Base-by-base conservation (phyloP, 345 rosid species). In the Corymbia maculata region DNA sequence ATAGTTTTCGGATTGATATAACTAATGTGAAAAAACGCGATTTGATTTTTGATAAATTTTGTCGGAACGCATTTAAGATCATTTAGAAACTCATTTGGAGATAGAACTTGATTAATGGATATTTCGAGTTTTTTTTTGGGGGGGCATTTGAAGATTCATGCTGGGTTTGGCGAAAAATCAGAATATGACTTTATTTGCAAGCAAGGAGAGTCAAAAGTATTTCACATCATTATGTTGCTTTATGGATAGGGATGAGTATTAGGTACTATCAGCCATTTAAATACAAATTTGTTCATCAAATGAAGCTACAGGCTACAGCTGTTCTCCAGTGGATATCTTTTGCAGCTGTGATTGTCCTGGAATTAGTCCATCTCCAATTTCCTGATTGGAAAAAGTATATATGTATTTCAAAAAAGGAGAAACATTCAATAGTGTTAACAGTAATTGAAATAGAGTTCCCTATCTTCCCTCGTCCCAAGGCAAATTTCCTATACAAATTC, bases 21-120 rank as follows among this genome's bases (percentile, higher is more conserved):
- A 12, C 44, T 10, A 10, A 42, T 2, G 10, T 8, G 28, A 6
- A 3, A 11, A 8, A 21, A 21, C 1, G 15, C 2, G 4, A 6
- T 75, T 75, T 3, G 26, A 22, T 42, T 36, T 49, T 19, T 42
- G 2, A 19, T 19, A 36, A 14, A 2, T 75, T 42, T 10, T 2
- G 4, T 22, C 19, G 3, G 28, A 14, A 14, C 4, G 42, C 42
- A 36, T 36, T n/a, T n/a, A n/a, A n/a, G 42, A 36, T 36, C 42
- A 36, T 36, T 36, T 30, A 42, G 10, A 12, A 16, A 30, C 42
- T 8, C 36, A 10, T 36, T 9, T 5, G 9, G 80, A 70, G 7
- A 36, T 9, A 5, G 13, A 19, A 75, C 36, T 36, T 32, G 13
- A 75, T 10, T 21, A 19, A 9, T 10, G 49, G 6, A 26, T 9